Evolutionary conservation across 495 filamentous ascomycete species (phyloP).

Genomic region (Podospora pseudopauciseta): DNA sequence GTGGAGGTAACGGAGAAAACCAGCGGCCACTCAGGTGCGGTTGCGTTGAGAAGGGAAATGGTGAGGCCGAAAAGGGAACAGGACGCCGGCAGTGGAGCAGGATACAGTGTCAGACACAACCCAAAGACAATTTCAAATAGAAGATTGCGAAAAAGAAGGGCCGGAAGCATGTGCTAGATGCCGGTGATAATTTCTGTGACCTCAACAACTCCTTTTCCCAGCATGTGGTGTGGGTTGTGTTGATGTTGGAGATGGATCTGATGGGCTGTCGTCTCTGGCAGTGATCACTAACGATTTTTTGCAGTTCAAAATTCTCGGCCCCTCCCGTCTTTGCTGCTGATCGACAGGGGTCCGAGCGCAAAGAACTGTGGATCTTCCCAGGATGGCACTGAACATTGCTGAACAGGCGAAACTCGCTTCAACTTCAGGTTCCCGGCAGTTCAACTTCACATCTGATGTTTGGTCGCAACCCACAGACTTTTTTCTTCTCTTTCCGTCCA

Average conservation of each 20-base stretch:
- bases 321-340: conserved; percentile 8
- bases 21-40: neutral
- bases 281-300: neutral
- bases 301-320: conserved; percentile 4
- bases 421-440: conserved; percentile 10
- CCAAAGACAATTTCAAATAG: neutral
- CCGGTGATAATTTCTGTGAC: no score
- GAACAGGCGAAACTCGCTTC: conserved; percentile 10
- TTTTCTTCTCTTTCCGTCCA: neutral
- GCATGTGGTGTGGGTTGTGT: no score
- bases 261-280: neutral
- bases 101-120: neutral
- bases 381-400: neutral
- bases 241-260: neutral
- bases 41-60: neutral
- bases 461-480: neutral
- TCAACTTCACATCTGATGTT: conserved; percentile 12
- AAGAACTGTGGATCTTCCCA: neutral
- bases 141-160: neutral
- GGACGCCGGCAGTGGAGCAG: neutral
- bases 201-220: no score
- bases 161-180: neutral
- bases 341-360: conserved; percentile 7
- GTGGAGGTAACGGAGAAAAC: conserved; percentile 7
- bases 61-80: conserved; percentile 1